Base-by-base conservation (phyloP, 768 basidiomycete species). In the Gymnopilus dilepis region DNA sequence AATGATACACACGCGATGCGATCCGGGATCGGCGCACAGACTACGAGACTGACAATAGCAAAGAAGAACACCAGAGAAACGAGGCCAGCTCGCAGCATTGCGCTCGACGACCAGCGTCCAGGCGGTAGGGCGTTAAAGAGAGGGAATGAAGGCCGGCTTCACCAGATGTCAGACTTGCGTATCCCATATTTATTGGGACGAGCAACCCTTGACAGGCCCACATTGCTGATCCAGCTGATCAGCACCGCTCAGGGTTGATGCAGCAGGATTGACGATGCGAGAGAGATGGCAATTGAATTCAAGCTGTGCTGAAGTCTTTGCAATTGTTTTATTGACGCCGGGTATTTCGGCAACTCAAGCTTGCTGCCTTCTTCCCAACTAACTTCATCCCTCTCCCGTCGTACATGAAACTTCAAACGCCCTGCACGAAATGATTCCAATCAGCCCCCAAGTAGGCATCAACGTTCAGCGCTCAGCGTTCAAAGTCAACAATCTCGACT, bases 21-120 rank as follows among this genome's bases (percentile, higher is more conserved):
- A 21, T 40, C 22, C 38, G 52, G 37, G 12, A 54, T 9, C 22
- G 52, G 52, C 8, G 34, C 52, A 54, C 33, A 54, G 19, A 19
- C 19, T 8, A 28, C 33, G 21, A 54, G 52, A 17, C 34, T 33
- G 15, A 40, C 52, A 15, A 40, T 15, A 38, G 26, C 6, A n/a
- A 37, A 33, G 52, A 54, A 54, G 21, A 54, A 4, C 6, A 54
- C 38, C 52, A 54, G 52, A 6, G 6, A 38, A 26, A 40, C 52
- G 52, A 54, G 52, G 15, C 52, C 52, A 40, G 52, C 52, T 54
- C 37, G 52, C 5, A n/a, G 26, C 52, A 54, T 54, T 37, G 37
- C 22, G 22, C 24, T 17, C 52, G 38, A 40, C 52, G 34, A 54
- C 52, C 52, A 54, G 52, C 52, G 52, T 40, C 47, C 19, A 11